Base-by-base conservation (phyloP, 306 rosid genomes). In the Begonia fuchsioides region DNA sequence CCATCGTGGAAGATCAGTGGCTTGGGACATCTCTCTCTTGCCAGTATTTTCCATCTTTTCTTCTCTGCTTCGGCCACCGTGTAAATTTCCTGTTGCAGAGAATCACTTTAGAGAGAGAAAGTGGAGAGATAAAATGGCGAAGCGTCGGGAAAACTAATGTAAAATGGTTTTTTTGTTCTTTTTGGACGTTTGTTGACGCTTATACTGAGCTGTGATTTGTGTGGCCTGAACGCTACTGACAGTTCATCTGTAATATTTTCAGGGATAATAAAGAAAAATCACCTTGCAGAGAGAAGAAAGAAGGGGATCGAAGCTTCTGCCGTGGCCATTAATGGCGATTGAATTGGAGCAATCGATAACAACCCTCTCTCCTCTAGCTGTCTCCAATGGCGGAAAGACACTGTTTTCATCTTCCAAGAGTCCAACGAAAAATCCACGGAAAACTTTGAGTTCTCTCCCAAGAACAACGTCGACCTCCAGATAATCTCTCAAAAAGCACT, bases 1-100 rank as follows among this genome's bases (percentile, higher is more conserved):
- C 96, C 96, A 19, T 88, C 95, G 8, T 88, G 96, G 55, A 88
- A 88, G 11, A 88, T 47, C 0, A 88, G 66, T 8, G 77, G 43
- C 53, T 62, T 72, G 0, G 83, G 88, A 63, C 67, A 76, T 41
- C 44, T 70, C 2, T 78, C 73, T 26, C 38, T 74, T 3, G 68
- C 60, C 2, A 88, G 68, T n/a, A 3, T 64, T 55, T 74, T 55
- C 95, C 93, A 83, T 39, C 67, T 65, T 39, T 68, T 68, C 73
- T 78, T 88, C 7, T 88, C 96, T 5, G 38, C 66, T 48, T 60
- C 55, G 19, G 55, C 56, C 49, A 88, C 82, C 26, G 56, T 14
- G 43, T 69, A 81, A 0, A 88, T 51, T 41, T 83, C 94, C 96
- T 88, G 70, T 48, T 35, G 18, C 35, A 26, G 35, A 26, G 35